Conservation (phyloP, 345 rosid genomes). For the Linum tenue region DNA sequence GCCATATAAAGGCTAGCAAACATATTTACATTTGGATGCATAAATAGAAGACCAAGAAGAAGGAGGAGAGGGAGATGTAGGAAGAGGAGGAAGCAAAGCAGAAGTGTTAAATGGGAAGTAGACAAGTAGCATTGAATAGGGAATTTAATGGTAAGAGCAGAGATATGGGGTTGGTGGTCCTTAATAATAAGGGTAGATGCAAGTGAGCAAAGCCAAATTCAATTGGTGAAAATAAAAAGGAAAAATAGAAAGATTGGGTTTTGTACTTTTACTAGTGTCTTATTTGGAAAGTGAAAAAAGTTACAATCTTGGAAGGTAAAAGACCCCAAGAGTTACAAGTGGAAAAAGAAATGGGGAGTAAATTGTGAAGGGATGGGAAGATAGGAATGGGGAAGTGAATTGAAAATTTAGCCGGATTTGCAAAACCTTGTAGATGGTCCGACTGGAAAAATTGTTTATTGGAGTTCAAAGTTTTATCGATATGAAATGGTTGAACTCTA, state of each 20-base stretch:
- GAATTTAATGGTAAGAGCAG: conserved; percentile 18
- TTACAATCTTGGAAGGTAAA: background rate
- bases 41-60: background rate
- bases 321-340: no score
- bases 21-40: background rate
- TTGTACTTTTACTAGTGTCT: background rate
- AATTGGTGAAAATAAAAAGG: background rate
- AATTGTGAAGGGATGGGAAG: no score
- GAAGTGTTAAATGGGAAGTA: conserved; percentile 6
- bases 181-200: background rate
- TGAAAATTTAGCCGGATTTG: no score
- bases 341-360: no score
- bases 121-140: conserved; percentile 18
- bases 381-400: no score
- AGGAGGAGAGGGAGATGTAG: background rate
- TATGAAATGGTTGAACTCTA: no score
- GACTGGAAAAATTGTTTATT: no score
- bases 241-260: conserved; percentile 2
- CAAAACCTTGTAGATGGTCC: no score
- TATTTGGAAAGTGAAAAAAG: background rate
- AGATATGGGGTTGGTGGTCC: conserved; percentile 25
- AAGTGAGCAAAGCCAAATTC: background rate
- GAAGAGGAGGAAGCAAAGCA: background rate
- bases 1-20: background rate
- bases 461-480: no score